phyloP scores from a whole-genome alignment of 345 rosid genomes.

The Boechera stricta region DNA sequence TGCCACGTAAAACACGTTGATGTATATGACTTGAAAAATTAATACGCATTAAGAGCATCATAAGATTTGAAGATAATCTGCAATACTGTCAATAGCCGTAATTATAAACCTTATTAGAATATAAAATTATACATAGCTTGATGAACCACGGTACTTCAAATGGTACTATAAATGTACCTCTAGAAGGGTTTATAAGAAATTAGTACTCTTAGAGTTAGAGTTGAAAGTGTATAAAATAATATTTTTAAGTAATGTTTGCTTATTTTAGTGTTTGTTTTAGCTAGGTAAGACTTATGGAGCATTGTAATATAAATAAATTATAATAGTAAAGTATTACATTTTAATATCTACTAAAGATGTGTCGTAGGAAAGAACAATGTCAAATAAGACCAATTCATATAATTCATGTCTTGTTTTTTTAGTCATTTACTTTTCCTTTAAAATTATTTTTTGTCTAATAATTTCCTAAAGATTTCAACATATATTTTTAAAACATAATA shows the following conservation, averaged over 20 bases:
- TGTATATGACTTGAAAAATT: no score
- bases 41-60: background rate
- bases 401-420: background rate
- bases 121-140: background rate
- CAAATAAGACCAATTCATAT: background rate
- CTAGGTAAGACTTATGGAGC: background rate
- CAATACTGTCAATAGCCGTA: background rate
- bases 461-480: background rate
- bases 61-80: background rate
- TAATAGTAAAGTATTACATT: no score
- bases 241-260: background rate
- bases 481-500: no score
- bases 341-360: background rate
- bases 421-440: background rate
- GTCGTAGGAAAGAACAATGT: background rate
- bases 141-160: background rate
- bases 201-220: background rate
- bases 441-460: background rate
- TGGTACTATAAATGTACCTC: background rate
- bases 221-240: background rate
- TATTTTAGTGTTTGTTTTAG: background rate
- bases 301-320: background rate
- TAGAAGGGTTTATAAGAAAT: background rate
- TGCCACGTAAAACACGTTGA: background rate
- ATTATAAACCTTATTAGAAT: background rate